Evolutionary conservation across 1,139 yeast genomes (phyloP).

Genomic region (Martiniozyma asiatica): DNA sequence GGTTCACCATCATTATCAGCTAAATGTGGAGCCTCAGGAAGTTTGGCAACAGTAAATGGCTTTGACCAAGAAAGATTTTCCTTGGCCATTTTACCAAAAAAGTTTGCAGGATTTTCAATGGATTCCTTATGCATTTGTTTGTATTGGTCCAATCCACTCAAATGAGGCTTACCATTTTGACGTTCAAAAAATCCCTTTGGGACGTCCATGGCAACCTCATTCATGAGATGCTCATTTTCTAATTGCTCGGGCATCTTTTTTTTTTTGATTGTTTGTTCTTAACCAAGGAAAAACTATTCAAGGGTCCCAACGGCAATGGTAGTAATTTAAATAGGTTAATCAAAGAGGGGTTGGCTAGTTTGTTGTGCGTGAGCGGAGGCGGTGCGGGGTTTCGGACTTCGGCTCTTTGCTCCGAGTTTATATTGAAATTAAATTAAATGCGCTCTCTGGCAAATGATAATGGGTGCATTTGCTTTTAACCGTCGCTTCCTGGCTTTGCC

Average conservation of each 20-base stretch:
- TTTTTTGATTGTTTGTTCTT: no score
- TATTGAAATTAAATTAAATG: no score
- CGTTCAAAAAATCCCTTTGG: constrained; percentile 48
- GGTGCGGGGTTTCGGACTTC: no score
- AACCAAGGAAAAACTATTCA: no score
- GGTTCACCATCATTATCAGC: constrained; percentile 56
- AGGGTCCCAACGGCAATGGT: background rate
- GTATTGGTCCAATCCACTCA: constrained; percentile 43
- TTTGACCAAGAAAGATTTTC: constrained; percentile 50
- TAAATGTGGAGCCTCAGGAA: constrained; percentile 33
- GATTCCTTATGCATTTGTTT: constrained; percentile 51
- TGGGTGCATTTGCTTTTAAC: no score
- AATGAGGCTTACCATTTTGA: constrained; percentile 36
- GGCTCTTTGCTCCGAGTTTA: no score
- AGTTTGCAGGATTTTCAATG: constrained; percentile 49
- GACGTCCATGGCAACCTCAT: constrained; percentile 28
- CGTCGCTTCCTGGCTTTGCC: no score
- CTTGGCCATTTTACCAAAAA: constrained; percentile 53
- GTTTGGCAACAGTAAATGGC: constrained; percentile 47
- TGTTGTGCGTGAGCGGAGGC: no score
- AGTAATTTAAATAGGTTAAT: no score
- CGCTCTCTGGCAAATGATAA: no score
- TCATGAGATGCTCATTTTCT: constrained; percentile 23
- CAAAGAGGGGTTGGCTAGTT: background rate
- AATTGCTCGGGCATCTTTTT: constrained; percentile 15